Evolutionary conservation across 352 stramenopile species (phyloP), one percentile per base, ranked within the genome.

Genomic region (Achlya hypogyna): DNA sequence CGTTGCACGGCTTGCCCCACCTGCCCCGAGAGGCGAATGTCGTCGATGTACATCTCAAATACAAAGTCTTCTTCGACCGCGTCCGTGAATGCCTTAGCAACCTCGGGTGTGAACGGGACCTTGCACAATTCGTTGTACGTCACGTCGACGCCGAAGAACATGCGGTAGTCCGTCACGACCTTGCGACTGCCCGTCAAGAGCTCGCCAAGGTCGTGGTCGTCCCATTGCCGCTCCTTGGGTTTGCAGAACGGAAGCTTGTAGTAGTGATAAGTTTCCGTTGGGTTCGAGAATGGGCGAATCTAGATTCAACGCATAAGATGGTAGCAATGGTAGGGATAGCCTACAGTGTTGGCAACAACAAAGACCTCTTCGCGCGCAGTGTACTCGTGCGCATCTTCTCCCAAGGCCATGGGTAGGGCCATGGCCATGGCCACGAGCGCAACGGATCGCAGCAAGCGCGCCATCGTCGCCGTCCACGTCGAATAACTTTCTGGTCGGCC

Each of bases 1-100:
- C 86, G 71, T 51, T 91, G 78, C 32, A 91, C 74, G 16, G 93
- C 78, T 52, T 98, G 92, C 34, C 95, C 96, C 31, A 98, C 83
- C 71, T 98, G 98, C 25, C 94, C 96, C 81, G 89, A 97, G 71
- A 99, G 87, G 53, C 93, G 95, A 53, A 99, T 81, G 81, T 98
- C 96, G 75, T 99, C 96, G 29, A 99, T 81, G 75, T 98, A 98
- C 87, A 99, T 98, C 82, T 99, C 95, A 78, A 98, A 98, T 65
- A 87, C 98, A 76, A 98, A 99, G 77, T 98, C 93, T 71, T 98
- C 94, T 68, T 98, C 89, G 62, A 99, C 96, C 0, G 95, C 97
- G 43, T 98, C 88, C 53, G 93, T 96, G 65, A 99, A 96, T 16
- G 80, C 75, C 59, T 91, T 81, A 53, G 98, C 72, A 27, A 96